These are phyloP conservation scores for Heracleum sosnowskyi DNA, from an alignment of 129 eudicot species.

Conservation along the genomic window DNA sequence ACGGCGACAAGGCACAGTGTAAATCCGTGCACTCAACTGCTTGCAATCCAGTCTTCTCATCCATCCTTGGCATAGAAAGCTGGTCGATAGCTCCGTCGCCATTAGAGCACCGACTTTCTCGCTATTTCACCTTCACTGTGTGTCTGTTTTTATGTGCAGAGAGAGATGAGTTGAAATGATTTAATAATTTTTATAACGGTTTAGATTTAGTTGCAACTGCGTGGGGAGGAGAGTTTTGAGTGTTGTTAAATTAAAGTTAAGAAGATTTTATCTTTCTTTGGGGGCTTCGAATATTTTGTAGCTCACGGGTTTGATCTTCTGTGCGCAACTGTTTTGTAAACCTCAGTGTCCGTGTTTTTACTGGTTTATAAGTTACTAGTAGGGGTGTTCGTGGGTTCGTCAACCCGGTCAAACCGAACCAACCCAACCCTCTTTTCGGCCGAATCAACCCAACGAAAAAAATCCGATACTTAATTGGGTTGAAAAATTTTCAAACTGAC, in stretches of 20 bases:
- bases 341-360: no score
- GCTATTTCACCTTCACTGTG: not conserved
- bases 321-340: not conserved
- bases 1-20: conserved; percentile 37
- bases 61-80: conserved; percentile 46
- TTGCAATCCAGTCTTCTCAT: conserved; percentile 16
- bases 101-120: conserved; percentile 18
- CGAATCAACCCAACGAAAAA: no score
- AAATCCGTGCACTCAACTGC: conserved; percentile 31
- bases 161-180: not conserved
- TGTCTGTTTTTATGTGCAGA: not conserved
- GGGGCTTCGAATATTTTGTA: not conserved
- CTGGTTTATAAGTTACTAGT: no score
- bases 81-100: conserved; percentile 57
- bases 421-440: no score
- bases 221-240: conserved; percentile 9
- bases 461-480: no score
- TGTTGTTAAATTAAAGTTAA: conserved; percentile 1
- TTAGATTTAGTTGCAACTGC: not conserved
- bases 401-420: no score
- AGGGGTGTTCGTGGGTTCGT: no score
- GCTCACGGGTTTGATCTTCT: not conserved
- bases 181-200: not conserved
- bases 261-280: not conserved
- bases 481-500: no score